A percentile compares a stretch with the other conserved stretches of the same genome.
These are phyloP conservation scores for Mycosphaerella arachidis DNA, from an alignment of 2,329 filamentous ascomycete species.

Conservation along the genomic window DNA sequence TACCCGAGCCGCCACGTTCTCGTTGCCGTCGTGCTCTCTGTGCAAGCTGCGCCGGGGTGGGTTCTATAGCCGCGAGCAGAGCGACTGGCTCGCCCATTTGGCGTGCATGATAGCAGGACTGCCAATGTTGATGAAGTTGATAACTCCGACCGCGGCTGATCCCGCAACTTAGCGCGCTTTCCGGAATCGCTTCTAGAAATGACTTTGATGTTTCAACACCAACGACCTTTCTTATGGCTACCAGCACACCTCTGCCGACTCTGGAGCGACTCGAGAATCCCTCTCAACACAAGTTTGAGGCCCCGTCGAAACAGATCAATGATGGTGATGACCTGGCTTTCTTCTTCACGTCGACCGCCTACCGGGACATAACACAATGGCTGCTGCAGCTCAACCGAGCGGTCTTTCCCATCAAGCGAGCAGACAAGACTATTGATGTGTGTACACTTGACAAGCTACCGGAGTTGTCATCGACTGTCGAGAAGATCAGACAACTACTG, in stretches of 20 bases:
- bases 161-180: background rate
- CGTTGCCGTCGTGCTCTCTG: background rate
- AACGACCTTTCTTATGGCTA: background rate
- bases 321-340: constrained; percentile 74
- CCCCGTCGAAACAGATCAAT: constrained; percentile 76
- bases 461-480: constrained; percentile 48
- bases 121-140: background rate
- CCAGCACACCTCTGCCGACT: background rate
- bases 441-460: constrained; percentile 45
- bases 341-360: constrained; percentile 77
- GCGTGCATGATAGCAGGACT: background rate
- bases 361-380: constrained; percentile 81
- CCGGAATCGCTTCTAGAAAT: background rate
- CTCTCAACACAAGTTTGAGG: constrained; percentile 50
- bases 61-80: background rate
- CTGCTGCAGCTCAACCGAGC: constrained; percentile 84
- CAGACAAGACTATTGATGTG: constrained; percentile 28
- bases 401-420: constrained; percentile 65
- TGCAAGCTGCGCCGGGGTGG: no score
- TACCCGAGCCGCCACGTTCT: background rate
- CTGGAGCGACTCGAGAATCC: constrained; percentile 10
- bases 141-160: background rate
- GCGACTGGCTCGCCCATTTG: background rate
- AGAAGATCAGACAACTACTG: constrained; percentile 63
- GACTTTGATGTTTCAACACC: background rate